Conservation (phyloP, 2,329 filamentous ascomycete species). For the Fusarium torulosum region DNA sequence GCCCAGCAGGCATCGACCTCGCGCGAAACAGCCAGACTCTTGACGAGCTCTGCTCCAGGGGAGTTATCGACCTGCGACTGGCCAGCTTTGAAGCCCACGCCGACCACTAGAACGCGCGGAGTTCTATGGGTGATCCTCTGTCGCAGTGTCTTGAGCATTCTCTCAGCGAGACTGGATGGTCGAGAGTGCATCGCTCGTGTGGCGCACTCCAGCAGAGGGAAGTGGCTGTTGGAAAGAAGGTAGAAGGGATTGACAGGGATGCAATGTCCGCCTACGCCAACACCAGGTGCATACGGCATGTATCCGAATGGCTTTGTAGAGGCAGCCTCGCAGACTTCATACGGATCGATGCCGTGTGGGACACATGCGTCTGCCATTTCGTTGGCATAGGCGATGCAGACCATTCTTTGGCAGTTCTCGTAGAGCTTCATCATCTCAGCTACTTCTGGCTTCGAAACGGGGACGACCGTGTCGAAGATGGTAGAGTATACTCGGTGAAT, state of each 20-base stretch:
- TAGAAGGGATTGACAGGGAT: constrained; percentile 68
- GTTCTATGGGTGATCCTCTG: constrained; percentile 13
- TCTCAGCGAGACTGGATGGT: constrained; percentile 54
- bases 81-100: constrained; percentile 62
- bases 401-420: constrained; percentile 68
- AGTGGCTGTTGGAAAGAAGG: constrained; percentile 59
- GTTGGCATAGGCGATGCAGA: constrained; percentile 66
- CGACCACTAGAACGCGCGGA: constrained; percentile 57
- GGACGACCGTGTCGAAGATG: constrained; percentile 60
- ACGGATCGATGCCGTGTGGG: constrained; percentile 59
- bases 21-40: constrained; percentile 50
- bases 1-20: constrained; percentile 56
- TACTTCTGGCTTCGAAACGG: constrained; percentile 64
- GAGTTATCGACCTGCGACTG: constrained; percentile 61
- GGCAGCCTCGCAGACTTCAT: constrained; percentile 62
- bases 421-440: constrained; percentile 69
- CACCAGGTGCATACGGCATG: constrained; percentile 58
- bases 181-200: constrained; percentile 57
- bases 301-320: constrained; percentile 66
- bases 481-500: constrained; percentile 59
- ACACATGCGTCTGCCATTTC: constrained; percentile 66
- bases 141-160: constrained; percentile 46
- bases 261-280: constrained; percentile 67
- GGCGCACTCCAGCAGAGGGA: constrained; percentile 60
- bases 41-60: constrained; percentile 57